A percentile compares a stretch with the other conserved stretches of the same genome.
Evolutionary conservation across 805 yeast genomes (phyloP).

Genomic region (Metschnikowia shivogae): DNA sequence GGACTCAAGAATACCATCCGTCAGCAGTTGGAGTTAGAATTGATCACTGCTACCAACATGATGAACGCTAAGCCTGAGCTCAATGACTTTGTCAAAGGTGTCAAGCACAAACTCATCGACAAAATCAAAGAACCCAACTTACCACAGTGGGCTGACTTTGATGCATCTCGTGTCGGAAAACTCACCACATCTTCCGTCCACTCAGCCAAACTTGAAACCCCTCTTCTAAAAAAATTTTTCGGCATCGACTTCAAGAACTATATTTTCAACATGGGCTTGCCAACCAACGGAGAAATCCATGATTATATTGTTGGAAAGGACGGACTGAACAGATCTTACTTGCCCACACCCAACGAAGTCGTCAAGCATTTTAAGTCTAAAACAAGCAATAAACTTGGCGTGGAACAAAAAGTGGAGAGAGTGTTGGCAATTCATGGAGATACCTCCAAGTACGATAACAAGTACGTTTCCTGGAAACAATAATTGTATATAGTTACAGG

Average conservation of each 20-base stretch:
- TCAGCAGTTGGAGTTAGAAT: constrained; percentile 67
- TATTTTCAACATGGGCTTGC: constrained; percentile 76
- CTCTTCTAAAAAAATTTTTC: constrained; percentile 38
- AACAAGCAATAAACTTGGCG: constrained; percentile 55
- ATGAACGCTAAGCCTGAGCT: constrained; percentile 53
- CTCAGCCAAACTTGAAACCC: constrained; percentile 18
- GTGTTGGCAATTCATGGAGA: constrained; percentile 57
- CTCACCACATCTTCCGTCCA: constrained; percentile 18
- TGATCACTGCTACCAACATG: constrained; percentile 66
- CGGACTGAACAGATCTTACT: constrained; percentile 58
- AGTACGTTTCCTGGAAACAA: constrained; percentile 40
- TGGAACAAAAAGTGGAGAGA: constrained; percentile 53
- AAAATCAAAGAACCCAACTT: constrained; percentile 56
- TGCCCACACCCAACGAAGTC: constrained; percentile 67
- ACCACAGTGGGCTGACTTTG: constrained; percentile 37
- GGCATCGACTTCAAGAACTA: constrained; percentile 40
- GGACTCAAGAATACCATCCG: constrained; percentile 57
- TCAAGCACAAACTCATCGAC: constrained; percentile 57
- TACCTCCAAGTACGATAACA: constrained; percentile 35
- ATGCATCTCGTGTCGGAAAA: constrained; percentile 24
- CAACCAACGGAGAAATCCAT: constrained; percentile 62
- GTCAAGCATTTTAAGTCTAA: constrained; percentile 53
- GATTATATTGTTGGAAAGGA: constrained; percentile 67
- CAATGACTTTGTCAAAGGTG: constrained; percentile 64
- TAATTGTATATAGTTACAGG: constrained; percentile 11